phyloP scores from a whole-genome alignment of 306 rosid genomes.

The Vigna mungo region DNA sequence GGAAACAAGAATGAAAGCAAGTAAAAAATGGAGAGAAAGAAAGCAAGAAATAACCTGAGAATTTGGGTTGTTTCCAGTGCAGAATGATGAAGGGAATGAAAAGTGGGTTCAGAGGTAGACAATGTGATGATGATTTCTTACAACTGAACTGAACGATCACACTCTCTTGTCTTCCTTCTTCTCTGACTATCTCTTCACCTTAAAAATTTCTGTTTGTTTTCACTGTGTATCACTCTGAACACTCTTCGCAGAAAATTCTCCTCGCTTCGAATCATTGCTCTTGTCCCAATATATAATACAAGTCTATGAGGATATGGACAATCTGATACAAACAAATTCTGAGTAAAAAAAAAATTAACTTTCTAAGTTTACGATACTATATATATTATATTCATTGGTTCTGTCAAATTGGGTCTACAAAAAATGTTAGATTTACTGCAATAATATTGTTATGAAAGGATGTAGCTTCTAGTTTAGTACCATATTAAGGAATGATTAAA shows the following conservation, averaged over 20 bases:
- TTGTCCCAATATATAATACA: background rate
- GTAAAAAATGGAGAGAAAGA: background rate
- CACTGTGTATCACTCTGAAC: background rate
- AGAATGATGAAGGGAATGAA: background rate
- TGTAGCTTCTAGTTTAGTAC: no score
- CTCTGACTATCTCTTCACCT: background rate
- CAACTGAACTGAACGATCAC: background rate
- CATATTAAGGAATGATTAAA: no score
- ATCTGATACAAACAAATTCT: background rate
- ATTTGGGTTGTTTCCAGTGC: background rate
- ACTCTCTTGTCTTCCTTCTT: background rate
- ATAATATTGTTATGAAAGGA: no score
- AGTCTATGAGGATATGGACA: background rate
- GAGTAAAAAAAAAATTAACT: background rate
- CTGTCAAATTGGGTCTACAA: no score
- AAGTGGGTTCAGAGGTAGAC: background rate
- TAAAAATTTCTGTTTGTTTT: conserved; percentile 2
- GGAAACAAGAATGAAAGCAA: background rate
- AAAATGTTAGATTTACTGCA: no score
- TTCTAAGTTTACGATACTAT: no score
- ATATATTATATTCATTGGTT: no score
- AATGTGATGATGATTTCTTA: background rate
- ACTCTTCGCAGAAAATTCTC: background rate
- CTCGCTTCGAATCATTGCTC: background rate
- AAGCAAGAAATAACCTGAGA: background rate